Base-by-base conservation (phyloP, 768 basidiomycete genomes). In the Lepiota venenata region DNA sequence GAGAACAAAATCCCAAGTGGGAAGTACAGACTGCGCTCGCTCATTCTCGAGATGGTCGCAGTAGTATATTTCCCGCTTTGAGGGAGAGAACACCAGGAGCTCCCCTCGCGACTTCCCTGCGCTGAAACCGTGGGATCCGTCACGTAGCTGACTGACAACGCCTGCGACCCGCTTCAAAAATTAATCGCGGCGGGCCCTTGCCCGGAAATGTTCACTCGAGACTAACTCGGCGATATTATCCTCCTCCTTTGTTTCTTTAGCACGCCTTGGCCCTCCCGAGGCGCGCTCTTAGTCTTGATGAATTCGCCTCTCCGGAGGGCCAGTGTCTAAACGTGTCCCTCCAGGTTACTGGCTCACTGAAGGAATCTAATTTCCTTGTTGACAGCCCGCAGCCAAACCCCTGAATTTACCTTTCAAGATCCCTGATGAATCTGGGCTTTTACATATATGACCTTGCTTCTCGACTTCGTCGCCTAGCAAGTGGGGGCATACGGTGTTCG, bases 121-220 rank as follows among this genome's bases (percentile, higher is more conserved):
- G 68, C 47, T 62, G 43, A 56, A 69, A 73, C 64, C 71, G 72
- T 69, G 71, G 67, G 71, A 70, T 49, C 22, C 21, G 37, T 43
- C 53, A 55, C 40, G n/a, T 15, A 45, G 12, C 15, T 45, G 40
- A 36, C 15, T 32, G 29, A 16, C 50, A 36, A 47, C 46, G 45
- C 37, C 38, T 32, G 37, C 42, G 14, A 22, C 45, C n/a, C 37
- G 27, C 21, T 40, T 37, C 32, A 35, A 42, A 43, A 43, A 20
- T 51, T 51, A 32, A 42, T 37, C 41, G 41, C 50, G 15, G 29
- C 50, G 22, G 32, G 20, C 25, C 18, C 29, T 15, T 35, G 50
- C 14, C 35, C 35, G 41, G 14, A 20, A 21, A 25, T 37, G 8
- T 29, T 29, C 27, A 11, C 32, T 32, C 32, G 32, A 32, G 9